Percentiles rank a stretch among this genome's conserved stretches.
Evolutionary conservation across 352 stramenopile species (phyloP).

Genomic region (Phytophthora pinifolia): DNA sequence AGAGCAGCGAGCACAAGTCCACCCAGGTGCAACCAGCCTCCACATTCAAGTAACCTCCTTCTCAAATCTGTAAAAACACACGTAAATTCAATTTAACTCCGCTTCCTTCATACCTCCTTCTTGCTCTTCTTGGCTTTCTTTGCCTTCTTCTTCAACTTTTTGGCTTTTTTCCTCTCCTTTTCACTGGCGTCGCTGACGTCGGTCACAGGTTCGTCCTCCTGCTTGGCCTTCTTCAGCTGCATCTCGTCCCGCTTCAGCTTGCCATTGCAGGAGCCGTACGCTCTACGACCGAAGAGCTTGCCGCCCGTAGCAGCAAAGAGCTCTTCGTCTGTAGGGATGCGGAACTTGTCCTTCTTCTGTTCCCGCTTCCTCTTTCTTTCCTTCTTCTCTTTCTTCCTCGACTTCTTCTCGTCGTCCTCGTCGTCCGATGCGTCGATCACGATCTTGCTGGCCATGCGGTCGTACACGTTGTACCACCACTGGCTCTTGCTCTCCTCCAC

Average conservation of each 20-base stretch:
- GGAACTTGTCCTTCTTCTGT: slow-evolving; percentile 55
- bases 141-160: slow-evolving; percentile 22
- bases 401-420: slow-evolving; percentile 38
- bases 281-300: slow-evolving; percentile 94
- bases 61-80: slow-evolving; percentile 7
- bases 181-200: slow-evolving; percentile 20
- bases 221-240: slow-evolving; percentile 43
- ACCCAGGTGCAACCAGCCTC: slow-evolving; percentile 14
- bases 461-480: slow-evolving; percentile 90
- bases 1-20: slow-evolving; percentile 10
- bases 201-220: slow-evolving; percentile 26
- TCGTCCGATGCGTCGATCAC: slow-evolving; percentile 71
- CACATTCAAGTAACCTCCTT: slow-evolving; percentile 7
- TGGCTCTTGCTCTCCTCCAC: slow-evolving; percentile 69
- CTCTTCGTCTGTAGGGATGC: slow-evolving; percentile 92
- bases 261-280: slow-evolving; percentile 86
- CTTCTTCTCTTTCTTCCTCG: slow-evolving; percentile 43
- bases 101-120: slow-evolving; percentile 17
- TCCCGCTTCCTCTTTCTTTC: slow-evolving; percentile 46
- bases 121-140: slow-evolving; percentile 21
- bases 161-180: slow-evolving; percentile 20
- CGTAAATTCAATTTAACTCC: slow-evolving; percentile 19
- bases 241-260: slow-evolving; percentile 85
- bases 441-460: slow-evolving; percentile 88
- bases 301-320: slow-evolving; percentile 95